Evolutionary conservation across 2,329 filamentous ascomycete species (phyloP).

Genomic region (Venturia asperata): DNA sequence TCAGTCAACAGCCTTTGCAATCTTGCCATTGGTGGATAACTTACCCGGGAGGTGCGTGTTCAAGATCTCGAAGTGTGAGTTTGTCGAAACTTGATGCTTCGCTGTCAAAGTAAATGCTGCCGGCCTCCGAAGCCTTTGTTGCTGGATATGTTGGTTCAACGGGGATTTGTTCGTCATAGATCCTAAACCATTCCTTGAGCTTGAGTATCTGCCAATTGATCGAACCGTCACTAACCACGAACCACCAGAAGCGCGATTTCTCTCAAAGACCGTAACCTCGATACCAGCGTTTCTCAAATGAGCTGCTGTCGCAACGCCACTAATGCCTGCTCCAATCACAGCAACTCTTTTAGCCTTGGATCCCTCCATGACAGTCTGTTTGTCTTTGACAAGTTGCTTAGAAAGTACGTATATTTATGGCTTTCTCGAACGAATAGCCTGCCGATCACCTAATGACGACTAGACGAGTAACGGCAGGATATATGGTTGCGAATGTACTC

Average conservation of each 20-base stretch:
- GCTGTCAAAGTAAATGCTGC: conserved; percentile 19
- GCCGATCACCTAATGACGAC: conserved; percentile 8
- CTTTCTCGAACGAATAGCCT: conserved; percentile 16
- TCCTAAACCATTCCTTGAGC: conserved; percentile 29
- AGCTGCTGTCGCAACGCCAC: conserved; percentile 31
- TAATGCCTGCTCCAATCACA: conserved; percentile 34
- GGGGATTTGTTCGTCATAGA: conserved; percentile 44
- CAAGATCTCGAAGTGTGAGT: conserved; percentile 25
- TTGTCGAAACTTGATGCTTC: not conserved
- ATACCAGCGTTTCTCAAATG: conserved; percentile 31
- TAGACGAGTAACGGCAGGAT: not conserved
- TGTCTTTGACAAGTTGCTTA: conserved; percentile 22
- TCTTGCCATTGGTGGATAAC: not conserved
- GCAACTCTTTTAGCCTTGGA: conserved; percentile 25
- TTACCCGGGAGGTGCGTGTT: conserved; percentile 44
- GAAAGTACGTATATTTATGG: not conserved
- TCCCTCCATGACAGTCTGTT: conserved; percentile 22
- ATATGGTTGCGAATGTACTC: not conserved
- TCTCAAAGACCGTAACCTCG: conserved; percentile 49
- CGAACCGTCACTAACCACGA: conserved; percentile 41
- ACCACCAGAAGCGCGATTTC: conserved; percentile 46
- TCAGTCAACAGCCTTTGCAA: conserved; percentile 19
- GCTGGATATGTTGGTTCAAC: conserved; percentile 44
- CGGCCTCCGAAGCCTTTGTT: conserved; percentile 31
- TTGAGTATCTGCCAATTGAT: not conserved